Evolutionary conservation across 2,329 filamentous ascomycete genomes (phyloP).

Genomic region (Phyllosticta citribraziliensis): DNA sequence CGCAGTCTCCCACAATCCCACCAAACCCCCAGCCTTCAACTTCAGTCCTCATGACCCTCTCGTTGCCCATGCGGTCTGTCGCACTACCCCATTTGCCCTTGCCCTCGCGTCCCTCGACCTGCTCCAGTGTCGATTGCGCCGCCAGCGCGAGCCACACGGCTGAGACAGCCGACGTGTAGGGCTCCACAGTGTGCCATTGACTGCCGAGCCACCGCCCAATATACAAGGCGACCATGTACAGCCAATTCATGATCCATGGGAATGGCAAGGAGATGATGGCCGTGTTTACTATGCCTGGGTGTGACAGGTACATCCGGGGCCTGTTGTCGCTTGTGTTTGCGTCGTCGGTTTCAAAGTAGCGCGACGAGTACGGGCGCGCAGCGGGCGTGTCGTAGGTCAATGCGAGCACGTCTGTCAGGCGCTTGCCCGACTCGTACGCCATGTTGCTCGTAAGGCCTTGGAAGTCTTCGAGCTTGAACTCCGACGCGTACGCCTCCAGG

Average conservation of each 20-base stretch:
- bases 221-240: conserved; percentile 53
- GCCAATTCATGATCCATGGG: conserved; percentile 55
- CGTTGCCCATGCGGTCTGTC: conserved; percentile 48
- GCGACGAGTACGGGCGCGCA: conserved; percentile 45
- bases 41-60: conserved; percentile 64
- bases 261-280: conserved; percentile 69
- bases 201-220: conserved; percentile 70
- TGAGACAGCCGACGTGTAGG: conserved; percentile 67
- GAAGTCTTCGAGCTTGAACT: conserved; percentile 59
- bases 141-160: conserved; percentile 71
- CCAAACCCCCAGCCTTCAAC: conserved; percentile 74
- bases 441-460: conserved; percentile 55
- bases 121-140: conserved; percentile 52
- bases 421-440: conserved; percentile 81
- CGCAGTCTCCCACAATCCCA: conserved; percentile 43
- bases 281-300: conserved; percentile 81
- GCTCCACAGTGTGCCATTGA: conserved; percentile 73
- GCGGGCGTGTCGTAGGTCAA: conserved; percentile 62
- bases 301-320: conserved; percentile 65
- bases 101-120: conserved; percentile 38
- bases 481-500: conserved; percentile 54
- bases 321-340: conserved; percentile 2
- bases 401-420: conserved; percentile 74
- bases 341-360: conserved; percentile 41
- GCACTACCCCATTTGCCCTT: conserved; percentile 78